Evolutionary conservation across 2,329 filamentous ascomycete genomes (phyloP).

Genomic region (Ascochyta koolunga): DNA sequence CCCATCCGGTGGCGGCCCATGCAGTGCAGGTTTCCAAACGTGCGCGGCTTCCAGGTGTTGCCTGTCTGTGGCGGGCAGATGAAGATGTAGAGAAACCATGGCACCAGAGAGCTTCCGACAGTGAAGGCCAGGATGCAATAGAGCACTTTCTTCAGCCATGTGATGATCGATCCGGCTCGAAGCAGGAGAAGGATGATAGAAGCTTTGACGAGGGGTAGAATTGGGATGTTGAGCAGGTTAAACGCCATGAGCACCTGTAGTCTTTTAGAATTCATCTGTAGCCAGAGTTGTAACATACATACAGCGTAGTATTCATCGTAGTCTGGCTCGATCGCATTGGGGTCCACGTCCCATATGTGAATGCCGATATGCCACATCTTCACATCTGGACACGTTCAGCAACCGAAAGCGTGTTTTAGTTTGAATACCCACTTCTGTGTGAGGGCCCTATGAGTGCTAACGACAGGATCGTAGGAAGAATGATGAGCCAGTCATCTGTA

Average conservation of each 20-base stretch:
- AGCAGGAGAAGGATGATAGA: constrained; percentile 50
- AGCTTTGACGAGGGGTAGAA: constrained; percentile 50
- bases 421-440: constrained; percentile 37
- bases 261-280: constrained; percentile 9
- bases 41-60: constrained; percentile 48
- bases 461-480: constrained; percentile 43
- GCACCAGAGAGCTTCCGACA: constrained; percentile 42
- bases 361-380: constrained; percentile 49
- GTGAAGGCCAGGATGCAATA: constrained; percentile 48
- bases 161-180: constrained; percentile 47
- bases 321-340: constrained; percentile 43
- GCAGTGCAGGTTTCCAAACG: constrained; percentile 48
- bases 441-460: constrained; percentile 47
- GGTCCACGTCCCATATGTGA: constrained; percentile 45
- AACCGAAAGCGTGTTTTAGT: neutral
- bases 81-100: constrained; percentile 49
- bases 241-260: constrained; percentile 44
- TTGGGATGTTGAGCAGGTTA: constrained; percentile 50
- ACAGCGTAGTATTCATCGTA: constrained; percentile 47
- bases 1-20: constrained; percentile 47
- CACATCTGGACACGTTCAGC: constrained; percentile 32
- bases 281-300: constrained; percentile 7
- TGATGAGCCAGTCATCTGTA: constrained; percentile 49
- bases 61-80: constrained; percentile 48
- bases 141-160: constrained; percentile 46